Base-by-base conservation (phyloP, 345 rosid genomes). In the Ailanthus altissimus region DNA sequence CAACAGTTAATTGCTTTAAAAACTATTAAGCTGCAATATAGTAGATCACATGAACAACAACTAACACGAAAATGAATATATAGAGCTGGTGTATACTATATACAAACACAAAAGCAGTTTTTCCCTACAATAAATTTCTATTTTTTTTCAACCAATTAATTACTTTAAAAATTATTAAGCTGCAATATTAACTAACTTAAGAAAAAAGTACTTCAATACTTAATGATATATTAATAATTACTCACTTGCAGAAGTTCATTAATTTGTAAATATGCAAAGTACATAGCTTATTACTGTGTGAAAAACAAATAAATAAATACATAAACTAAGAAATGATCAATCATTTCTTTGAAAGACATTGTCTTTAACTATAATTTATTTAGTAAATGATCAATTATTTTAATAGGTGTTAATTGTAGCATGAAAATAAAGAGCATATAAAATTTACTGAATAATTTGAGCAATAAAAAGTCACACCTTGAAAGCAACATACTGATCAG, bases 61-160 rank as follows among this genome's bases (percentile, higher is more conserved):
- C 97, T 5, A 93, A 82, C 28, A 93, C 84, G 84, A 93, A 93
- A 83, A 93, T 91, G 89, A 93, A 93, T 54, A 89, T 82, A 73
- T 93, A 96, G 6, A 93, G 90, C 84, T 91, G 91, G 65, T 93
- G 94, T 80, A 93, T 84, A 50, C 90, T 96, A 75, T 91, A 93
- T 1, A 90, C 83, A 18, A 96, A 88, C 49, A 90, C 90, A 67
- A 93, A 79, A 6, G 97, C 88, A 73, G 87, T 86, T 87, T 84
- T 82, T 3, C 89, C 92, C 97, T 91, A 92, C 51, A 84, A 79
- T n/a, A 5, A 4, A 25, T 63, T 32, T 20, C 7, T 54, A n/a
- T 54, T 36, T 3, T 60, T 11, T 12, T 32, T 32, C 1, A 46
- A 12, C 46, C 8, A 1, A 50, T 25, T 16, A 67, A 47, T 8